Evolutionary conservation across 2,329 filamentous ascomycete species (phyloP).

Genomic region (Penicillium brasilianum): DNA sequence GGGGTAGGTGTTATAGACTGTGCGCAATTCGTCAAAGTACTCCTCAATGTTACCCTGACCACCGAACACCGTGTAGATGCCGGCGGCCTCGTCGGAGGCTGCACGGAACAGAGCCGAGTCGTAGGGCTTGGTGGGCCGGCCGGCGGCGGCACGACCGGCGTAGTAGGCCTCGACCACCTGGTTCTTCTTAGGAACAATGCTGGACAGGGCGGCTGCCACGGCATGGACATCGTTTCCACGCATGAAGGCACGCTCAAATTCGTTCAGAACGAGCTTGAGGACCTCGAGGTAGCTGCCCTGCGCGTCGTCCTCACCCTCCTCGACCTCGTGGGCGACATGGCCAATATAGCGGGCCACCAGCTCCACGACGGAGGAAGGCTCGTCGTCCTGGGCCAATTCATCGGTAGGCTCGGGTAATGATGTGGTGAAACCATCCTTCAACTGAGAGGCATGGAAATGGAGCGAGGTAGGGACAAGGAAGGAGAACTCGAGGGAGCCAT

Average conservation of each 20-base stretch:
- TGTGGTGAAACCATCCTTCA: slow-evolving; percentile 87
- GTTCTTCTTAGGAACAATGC: slow-evolving; percentile 91
- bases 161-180: slow-evolving; percentile 91
- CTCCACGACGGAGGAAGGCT: slow-evolving; percentile 94
- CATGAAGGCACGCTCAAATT: slow-evolving; percentile 95
- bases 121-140: slow-evolving; percentile 86
- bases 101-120: slow-evolving; percentile 92
- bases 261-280: slow-evolving; percentile 87
- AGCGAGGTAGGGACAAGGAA: slow-evolving; percentile 94
- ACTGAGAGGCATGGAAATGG: slow-evolving; percentile 93
- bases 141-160: slow-evolving; percentile 79
- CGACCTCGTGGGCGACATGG: slow-evolving; percentile 84
- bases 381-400: slow-evolving; percentile 96
- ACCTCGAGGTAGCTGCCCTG: slow-evolving; percentile 91
- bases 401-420: slow-evolving; percentile 90
- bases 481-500: slow-evolving; percentile 94
- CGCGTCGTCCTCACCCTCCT: slow-evolving; percentile 87
- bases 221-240: slow-evolving; percentile 96
- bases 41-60: slow-evolving; percentile 99
- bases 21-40: slow-evolving; percentile 96
- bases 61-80: slow-evolving; percentile 92
- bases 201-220: slow-evolving; percentile 80
- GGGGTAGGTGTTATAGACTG: slow-evolving; percentile 88
- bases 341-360: slow-evolving; percentile 92
- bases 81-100: slow-evolving; percentile 79